These are phyloP conservation scores for Fennellomyces sp. DNA, from an alignment of 371 early-diverging fungal species.

Conservation along the genomic window DNA sequence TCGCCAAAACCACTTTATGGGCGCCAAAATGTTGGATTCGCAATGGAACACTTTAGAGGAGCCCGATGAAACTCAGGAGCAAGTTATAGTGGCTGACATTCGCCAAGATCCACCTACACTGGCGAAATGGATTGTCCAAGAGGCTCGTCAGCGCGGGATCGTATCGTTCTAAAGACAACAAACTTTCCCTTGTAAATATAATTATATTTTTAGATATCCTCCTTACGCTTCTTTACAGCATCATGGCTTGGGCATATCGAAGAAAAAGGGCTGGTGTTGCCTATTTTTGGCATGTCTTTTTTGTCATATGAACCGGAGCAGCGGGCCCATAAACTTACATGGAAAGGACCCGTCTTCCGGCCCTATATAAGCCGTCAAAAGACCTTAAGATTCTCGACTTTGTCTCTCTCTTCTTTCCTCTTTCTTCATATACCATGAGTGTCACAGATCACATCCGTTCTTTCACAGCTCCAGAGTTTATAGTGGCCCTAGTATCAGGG, in stretches of 20 bases:
- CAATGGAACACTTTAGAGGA: conserved; percentile 67
- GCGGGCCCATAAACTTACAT: background rate
- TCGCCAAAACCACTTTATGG: conserved; percentile 62
- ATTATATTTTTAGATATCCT: conserved; percentile 1
- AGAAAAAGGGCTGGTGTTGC: too few species aligned
- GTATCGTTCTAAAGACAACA: background rate
- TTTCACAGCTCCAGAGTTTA: conserved; percentile 6
- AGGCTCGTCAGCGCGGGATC: conserved; percentile 9
- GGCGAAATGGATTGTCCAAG: conserved; percentile 22
- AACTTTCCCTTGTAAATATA: background rate
- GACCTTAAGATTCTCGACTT: background rate
- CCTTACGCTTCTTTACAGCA: background rate
- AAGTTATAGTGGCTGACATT: conserved; percentile 47
- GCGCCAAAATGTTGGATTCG: conserved; percentile 54
- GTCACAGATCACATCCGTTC: conserved; percentile 3
- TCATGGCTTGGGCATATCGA: too few species aligned
- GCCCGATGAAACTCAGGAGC: conserved; percentile 53
- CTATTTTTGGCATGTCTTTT: conserved; percentile 2
- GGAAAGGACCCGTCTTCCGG: background rate
- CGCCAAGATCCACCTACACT: conserved; percentile 16
- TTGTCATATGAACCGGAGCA: background rate
- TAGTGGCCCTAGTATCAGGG: conserved; percentile 7
- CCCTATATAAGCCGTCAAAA: conserved; percentile 1
- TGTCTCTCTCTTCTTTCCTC: background rate
- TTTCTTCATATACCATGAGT: conserved; percentile 2